A percentile compares a stretch with the other conserved stretches of the same genome.
Evolutionary conservation across 495 filamentous ascomycete genomes (phyloP).

Genomic region (Penicillium cosmopolitanum): DNA sequence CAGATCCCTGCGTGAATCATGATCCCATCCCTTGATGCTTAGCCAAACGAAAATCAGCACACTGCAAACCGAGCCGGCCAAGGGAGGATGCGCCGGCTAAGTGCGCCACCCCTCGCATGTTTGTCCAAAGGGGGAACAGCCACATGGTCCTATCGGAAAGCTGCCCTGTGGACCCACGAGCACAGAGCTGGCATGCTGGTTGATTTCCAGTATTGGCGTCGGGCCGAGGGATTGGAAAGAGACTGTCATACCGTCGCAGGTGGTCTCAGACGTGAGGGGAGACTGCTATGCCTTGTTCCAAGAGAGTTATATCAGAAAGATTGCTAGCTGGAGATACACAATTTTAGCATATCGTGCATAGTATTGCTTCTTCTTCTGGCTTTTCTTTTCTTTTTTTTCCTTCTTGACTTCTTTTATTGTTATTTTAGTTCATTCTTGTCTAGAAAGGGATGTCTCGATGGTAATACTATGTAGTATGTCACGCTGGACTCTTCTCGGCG

Average conservation of each 20-base stretch:
- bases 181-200: slow-evolving; percentile 19
- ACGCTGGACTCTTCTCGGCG: neutral
- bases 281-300: neutral
- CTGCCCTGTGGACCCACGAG: slow-evolving; percentile 9
- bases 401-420: neutral
- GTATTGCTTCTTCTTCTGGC: neutral
- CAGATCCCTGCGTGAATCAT: slow-evolving; percentile 10
- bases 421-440: slow-evolving; percentile 8
- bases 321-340: neutral
- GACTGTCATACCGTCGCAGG: neutral
- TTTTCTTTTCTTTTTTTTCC: neutral
- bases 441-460: slow-evolving; percentile 10
- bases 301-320: slow-evolving; percentile 10
- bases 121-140: slow-evolving; percentile 9
- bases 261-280: slow-evolving; percentile 20
- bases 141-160: slow-evolving; percentile 26
- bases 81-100: slow-evolving; percentile 9
- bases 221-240: slow-evolving; percentile 1
- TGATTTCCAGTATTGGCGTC: slow-evolving; percentile 14
- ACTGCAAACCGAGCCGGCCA: neutral
- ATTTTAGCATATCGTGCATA: neutral
- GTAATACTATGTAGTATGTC: neutral
- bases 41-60: slow-evolving; percentile 10
- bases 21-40: slow-evolving; percentile 20
- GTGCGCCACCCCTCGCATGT: slow-evolving; percentile 20